These are phyloP conservation scores for Echria macrotheca DNA, from an alignment of 495 filamentous ascomycete genomes.

Conservation along the genomic window DNA sequence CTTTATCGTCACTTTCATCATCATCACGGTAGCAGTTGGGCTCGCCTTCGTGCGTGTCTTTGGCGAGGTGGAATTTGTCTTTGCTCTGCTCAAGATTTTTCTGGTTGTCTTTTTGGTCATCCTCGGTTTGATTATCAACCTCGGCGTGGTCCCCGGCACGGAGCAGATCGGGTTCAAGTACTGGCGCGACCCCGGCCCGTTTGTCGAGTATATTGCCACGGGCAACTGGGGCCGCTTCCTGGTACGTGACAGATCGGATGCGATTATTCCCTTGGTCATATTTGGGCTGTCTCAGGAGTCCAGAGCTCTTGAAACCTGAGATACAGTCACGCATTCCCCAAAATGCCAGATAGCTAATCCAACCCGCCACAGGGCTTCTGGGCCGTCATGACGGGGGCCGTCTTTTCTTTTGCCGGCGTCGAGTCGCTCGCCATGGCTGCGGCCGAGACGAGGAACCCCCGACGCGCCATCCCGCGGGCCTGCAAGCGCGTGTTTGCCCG, in stretches of 20 bases:
- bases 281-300: too few relatives aligned
- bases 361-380: too few relatives aligned
- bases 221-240: slow-evolving; percentile 51
- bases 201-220: slow-evolving; percentile 52
- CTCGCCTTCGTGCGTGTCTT: slow-evolving; percentile 54
- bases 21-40: slow-evolving; percentile 48
- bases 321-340: too few relatives aligned
- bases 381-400: slow-evolving; percentile 54
- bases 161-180: slow-evolving; percentile 59
- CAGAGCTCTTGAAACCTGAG: too few relatives aligned
- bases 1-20: slow-evolving; percentile 53
- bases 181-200: slow-evolving; percentile 66
- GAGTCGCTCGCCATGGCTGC: slow-evolving; percentile 61
- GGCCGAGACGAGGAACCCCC: slow-evolving; percentile 67
- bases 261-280: too few relatives aligned
- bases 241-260: too few relatives aligned
- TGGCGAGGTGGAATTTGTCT: slow-evolving; percentile 57
- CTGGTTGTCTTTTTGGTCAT: slow-evolving; percentile 62
- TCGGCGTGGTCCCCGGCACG: slow-evolving; percentile 54
- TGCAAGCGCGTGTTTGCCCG: slow-evolving; percentile 66
- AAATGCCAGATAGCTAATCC: too few relatives aligned
- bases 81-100: slow-evolving; percentile 57
- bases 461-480: slow-evolving; percentile 64
- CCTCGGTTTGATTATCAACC: slow-evolving; percentile 61
- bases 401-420: slow-evolving; percentile 55